Conservation (phyloP, 495 filamentous ascomycete species). For the Penicillium odoratum region DNA sequence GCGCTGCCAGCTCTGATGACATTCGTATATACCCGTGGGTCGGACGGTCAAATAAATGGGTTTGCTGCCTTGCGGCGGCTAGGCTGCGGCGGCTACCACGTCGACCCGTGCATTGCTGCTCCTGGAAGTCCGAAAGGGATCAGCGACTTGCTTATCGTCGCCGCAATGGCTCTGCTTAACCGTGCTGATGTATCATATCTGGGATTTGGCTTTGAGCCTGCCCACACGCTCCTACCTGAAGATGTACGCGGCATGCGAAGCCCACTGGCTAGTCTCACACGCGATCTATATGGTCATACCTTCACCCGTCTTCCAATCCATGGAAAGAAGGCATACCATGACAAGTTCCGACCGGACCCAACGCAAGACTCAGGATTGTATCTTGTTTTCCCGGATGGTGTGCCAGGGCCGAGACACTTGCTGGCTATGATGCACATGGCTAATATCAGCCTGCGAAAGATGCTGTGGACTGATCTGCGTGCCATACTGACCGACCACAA, state of each 20-base stretch:
- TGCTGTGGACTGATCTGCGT: slow-evolving; percentile 26
- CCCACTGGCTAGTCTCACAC: slow-evolving; percentile 26
- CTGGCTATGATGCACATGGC: slow-evolving; percentile 43
- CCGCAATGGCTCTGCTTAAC: slow-evolving; percentile 38
- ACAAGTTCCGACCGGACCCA: slow-evolving; percentile 41
- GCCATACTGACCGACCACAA: slow-evolving; percentile 8
- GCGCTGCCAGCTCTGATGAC: slow-evolving; percentile 41
- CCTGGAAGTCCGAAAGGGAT: slow-evolving; percentile 38
- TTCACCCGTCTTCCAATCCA: slow-evolving; percentile 35
- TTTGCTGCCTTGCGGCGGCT: slow-evolving; percentile 43
- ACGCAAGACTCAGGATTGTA: slow-evolving; percentile 33
- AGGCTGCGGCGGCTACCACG: slow-evolving; percentile 40
- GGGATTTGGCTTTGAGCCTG: slow-evolving; percentile 43
- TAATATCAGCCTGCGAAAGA: slow-evolving; percentile 35
- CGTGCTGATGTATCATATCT: slow-evolving; percentile 35
- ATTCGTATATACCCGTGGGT: slow-evolving; percentile 40
- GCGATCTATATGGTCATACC: slow-evolving; percentile 29
- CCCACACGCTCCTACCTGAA: slow-evolving; percentile 19
- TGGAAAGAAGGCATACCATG: slow-evolving; percentile 47
- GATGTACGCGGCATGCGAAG: slow-evolving; percentile 33
- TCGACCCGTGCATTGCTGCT: slow-evolving; percentile 45
- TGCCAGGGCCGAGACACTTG: slow-evolving; percentile 33
- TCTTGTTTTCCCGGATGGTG: slow-evolving; percentile 36
- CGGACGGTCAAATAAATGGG: slow-evolving; percentile 33
- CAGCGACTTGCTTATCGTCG: slow-evolving; percentile 39